Conservation (phyloP, 129 eudicot genomes). For the Artemisia argyi region DNA sequence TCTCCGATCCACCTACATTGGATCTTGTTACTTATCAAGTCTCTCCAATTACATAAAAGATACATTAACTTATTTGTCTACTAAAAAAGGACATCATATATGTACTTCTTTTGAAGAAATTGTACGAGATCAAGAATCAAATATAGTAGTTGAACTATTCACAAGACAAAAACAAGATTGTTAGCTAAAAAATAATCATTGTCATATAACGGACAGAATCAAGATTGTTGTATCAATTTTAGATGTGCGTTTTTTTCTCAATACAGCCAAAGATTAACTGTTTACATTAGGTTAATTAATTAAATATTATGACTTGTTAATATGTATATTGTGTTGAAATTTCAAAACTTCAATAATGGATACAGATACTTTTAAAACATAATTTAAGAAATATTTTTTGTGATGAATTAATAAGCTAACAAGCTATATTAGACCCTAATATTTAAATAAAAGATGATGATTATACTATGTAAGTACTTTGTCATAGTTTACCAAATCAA, state of each 20-base stretch:
- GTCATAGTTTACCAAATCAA: slow-evolving; percentile 36
- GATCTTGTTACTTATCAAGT: neutral
- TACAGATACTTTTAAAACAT: slow-evolving; percentile 4
- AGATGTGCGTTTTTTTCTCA: slow-evolving; percentile 23
- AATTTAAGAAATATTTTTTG: neutral
- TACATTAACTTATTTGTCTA: neutral
- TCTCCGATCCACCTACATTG: slow-evolving; percentile 77
- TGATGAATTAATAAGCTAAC: slow-evolving; percentile 6
- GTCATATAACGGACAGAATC: slow-evolving; percentile 19
- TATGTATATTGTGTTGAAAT: neutral
- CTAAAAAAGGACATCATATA: neutral
- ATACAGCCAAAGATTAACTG: slow-evolving; percentile 27
- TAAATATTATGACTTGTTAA: slow-evolving; percentile 2
- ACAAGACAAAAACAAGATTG: neutral
- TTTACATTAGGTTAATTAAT: slow-evolving; percentile 7
- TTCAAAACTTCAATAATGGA: slow-evolving; percentile 16
- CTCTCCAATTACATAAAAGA: neutral
- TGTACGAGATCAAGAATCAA: slow-evolving; percentile 8
- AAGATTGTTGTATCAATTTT: slow-evolving; percentile 6
- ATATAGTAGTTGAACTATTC: neutral
- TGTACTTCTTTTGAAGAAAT: neutral
- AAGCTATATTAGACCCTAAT: slow-evolving; percentile 26
- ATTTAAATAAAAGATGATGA: slow-evolving; percentile 18
- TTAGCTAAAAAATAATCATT: slow-evolving; percentile 20
- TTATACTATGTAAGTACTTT: slow-evolving; percentile 26